These are phyloP conservation scores for Thielaviopsis punctulata DNA, from an alignment of 2,329 filamentous ascomycete species.

Conservation along the genomic window DNA sequence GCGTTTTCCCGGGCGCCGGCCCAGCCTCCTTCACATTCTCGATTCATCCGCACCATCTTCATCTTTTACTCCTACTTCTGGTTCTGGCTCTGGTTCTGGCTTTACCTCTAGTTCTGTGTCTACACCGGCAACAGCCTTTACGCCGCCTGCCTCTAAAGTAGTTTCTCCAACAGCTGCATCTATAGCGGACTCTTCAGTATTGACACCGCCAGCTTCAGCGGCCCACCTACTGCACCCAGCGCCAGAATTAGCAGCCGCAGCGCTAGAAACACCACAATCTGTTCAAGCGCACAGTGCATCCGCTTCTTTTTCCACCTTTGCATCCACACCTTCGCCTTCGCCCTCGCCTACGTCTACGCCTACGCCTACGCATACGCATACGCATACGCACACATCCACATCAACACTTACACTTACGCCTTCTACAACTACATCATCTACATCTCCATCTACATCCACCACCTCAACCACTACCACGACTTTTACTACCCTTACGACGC, in stretches of 20 bases:
- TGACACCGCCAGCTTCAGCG: neutral
- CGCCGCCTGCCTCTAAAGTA: slow-evolving; percentile 18
- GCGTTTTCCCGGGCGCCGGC: slow-evolving; percentile 4
- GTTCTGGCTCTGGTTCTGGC: too few species aligned
- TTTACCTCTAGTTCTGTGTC: neutral
- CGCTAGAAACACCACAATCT: neutral
- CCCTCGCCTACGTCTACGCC: too few species aligned
- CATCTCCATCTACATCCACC: too few species aligned
- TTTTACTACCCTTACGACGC: neutral
- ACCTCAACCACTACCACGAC: slow-evolving; percentile 12
- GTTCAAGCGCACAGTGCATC: neutral
- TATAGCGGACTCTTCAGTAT: too few species aligned
- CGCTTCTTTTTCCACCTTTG: neutral
- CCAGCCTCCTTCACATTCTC: slow-evolving; percentile 14
- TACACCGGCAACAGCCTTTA: slow-evolving; percentile 26
- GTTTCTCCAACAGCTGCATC: neutral
- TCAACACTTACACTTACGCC: neutral
- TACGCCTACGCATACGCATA: too few species aligned
- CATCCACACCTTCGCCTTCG: too few species aligned
- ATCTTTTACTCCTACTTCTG: slow-evolving; percentile 15
- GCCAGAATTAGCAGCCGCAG: neutral
- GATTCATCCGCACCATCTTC: neutral
- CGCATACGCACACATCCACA: too few species aligned
- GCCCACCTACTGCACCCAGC: neutral
- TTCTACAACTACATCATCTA: neutral